Evolutionary conservation across 495 filamentous ascomycete genomes (phyloP).

Genomic region (Lophiotrema nucula): DNA sequence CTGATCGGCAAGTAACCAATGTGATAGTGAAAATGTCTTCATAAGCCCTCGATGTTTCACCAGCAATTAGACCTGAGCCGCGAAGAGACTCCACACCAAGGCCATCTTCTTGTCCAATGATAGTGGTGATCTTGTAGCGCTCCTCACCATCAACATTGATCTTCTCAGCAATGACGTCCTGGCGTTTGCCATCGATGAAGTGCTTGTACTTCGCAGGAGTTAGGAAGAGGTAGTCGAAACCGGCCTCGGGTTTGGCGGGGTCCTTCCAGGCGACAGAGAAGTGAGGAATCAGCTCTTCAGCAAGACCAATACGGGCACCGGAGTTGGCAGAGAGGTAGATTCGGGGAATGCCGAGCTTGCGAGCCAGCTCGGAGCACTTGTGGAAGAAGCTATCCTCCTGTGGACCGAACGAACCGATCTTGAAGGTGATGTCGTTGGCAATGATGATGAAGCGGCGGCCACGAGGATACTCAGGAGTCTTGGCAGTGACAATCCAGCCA

Average conservation of each 20-base stretch:
- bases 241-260: conserved; percentile 73
- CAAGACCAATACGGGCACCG: conserved; percentile 96
- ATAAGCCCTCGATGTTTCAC: conserved; percentile 94
- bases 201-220: conserved; percentile 81
- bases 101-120: conserved; percentile 92
- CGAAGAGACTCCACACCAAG: conserved; percentile 96
- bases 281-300: conserved; percentile 93
- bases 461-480: conserved; percentile 93
- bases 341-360: conserved; percentile 88
- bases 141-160: conserved; percentile 84
- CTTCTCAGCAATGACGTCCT: conserved; percentile 84
- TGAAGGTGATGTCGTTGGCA: conserved; percentile 98
- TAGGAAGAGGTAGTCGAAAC: conserved; percentile 98
- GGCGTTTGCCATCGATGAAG: conserved; percentile 77
- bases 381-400: conserved; percentile 97
- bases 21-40: conserved; percentile 99
- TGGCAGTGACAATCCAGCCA: conserved; percentile 94
- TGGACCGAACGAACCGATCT: conserved; percentile 96
- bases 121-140: conserved; percentile 89
- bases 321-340: conserved; percentile 99
- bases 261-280: conserved; percentile 98
- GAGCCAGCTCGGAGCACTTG: conserved; percentile 95
- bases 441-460: conserved; percentile 92
- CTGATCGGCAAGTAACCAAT: conserved; percentile 93
- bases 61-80: conserved; percentile 96